Percentiles rank a stretch among this genome's conserved stretches.
These are phyloP conservation scores for Candida freyschussii DNA, from an alignment of 1,139 yeast species.

Conservation along the genomic window DNA sequence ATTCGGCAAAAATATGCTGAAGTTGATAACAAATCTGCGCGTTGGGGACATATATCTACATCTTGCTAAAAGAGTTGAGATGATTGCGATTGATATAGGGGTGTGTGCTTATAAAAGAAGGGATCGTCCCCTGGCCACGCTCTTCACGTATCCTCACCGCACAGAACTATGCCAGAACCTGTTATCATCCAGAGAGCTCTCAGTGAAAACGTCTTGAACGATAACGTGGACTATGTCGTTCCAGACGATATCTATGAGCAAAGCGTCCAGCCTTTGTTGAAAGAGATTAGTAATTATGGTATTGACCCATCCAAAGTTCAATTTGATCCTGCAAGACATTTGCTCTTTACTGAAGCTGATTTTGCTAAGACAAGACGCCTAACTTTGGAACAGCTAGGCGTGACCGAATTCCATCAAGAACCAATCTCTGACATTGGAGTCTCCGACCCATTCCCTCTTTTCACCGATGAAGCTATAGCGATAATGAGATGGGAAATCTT, in stretches of 20 bases:
- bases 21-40: too few species aligned
- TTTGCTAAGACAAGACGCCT: conserved; percentile 36
- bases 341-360: conserved; percentile 36
- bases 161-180: conserved; percentile 11
- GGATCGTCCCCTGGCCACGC: too few species aligned
- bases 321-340: conserved; percentile 44
- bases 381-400: conserved; percentile 45
- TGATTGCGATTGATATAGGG: too few species aligned
- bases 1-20: too few species aligned
- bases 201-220: conserved; percentile 6
- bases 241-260: conserved; percentile 7
- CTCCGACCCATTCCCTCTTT: conserved; percentile 52
- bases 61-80: too few species aligned
- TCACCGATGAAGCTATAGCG: conserved; percentile 51
- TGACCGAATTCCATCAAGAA: conserved; percentile 16
- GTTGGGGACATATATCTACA: too few species aligned
- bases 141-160: too few species aligned
- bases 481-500: conserved; percentile 52
- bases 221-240: conserved; percentile 5
- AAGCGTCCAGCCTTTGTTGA: conserved; percentile 9
- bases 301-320: conserved; percentile 11
- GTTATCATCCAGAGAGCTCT: not conserved
- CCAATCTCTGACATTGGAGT: conserved; percentile 47
- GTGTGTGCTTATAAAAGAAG: too few species aligned
- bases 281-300: conserved; percentile 9